phyloP scores from a whole-genome alignment of 106 monocot species.

The Vanilla planifolia region DNA sequence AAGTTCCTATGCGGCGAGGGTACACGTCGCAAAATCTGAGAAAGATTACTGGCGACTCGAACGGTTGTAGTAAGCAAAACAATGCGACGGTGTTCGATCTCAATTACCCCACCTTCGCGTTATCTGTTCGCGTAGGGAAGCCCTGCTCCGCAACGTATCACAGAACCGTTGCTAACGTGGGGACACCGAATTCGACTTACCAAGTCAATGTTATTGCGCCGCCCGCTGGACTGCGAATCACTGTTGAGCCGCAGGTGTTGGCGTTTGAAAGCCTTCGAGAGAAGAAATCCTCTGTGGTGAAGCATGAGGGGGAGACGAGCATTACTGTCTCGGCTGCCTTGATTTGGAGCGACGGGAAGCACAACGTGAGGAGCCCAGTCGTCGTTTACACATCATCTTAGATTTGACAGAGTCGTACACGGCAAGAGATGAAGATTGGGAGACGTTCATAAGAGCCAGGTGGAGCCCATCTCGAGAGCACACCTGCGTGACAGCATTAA shows the following conservation, averaged over 20 bases:
- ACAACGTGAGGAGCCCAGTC: slow-evolving; percentile 34
- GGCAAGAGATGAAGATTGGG: too few relatives aligned
- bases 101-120: slow-evolving; percentile 43
- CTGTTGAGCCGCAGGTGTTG: slow-evolving; percentile 10
- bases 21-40: slow-evolving; percentile 13
- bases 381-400: slow-evolving; percentile 21
- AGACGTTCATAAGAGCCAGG: too few relatives aligned
- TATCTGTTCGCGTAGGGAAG: not conserved
- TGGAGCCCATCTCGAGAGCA: too few relatives aligned
- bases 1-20: slow-evolving; percentile 22
- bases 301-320: not conserved
- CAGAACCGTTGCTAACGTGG: slow-evolving; percentile 44
- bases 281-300: slow-evolving; percentile 13
- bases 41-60: slow-evolving; percentile 23
- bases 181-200: slow-evolving; percentile 12
- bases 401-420: too few relatives aligned
- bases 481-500: too few relatives aligned
- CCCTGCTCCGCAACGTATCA: slow-evolving; percentile 3
- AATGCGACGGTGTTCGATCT: slow-evolving; percentile 11
- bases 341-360: slow-evolving; percentile 22
- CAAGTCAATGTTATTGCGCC: not conserved
- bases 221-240: not conserved
- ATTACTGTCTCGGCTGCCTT: slow-evolving; percentile 19
- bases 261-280: slow-evolving; percentile 10
- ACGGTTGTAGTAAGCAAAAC: too few relatives aligned